A percentile compares a stretch with the other conserved stretches of the same genome.
phyloP scores from a whole-genome alignment of 2,329 filamentous ascomycete genomes.

The Tolypocladium guangdongense region DNA sequence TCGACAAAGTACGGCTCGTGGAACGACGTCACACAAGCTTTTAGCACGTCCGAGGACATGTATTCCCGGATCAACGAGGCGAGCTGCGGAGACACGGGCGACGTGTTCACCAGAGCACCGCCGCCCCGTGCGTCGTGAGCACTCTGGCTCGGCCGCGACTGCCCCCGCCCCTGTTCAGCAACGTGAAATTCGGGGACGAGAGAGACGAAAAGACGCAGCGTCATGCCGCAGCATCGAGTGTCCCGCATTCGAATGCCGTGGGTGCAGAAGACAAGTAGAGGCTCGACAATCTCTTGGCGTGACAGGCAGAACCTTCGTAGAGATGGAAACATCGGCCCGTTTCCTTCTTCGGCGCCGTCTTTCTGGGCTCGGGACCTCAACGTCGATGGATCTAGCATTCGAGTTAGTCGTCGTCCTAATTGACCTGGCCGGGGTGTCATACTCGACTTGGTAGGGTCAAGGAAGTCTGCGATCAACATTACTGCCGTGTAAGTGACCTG shows the following conservation, averaged over 20 bases:
- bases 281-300: constrained; percentile 69
- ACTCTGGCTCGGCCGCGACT: constrained; percentile 7
- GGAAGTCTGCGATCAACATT: constrained; percentile 78
- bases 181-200: constrained; percentile 76
- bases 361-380: constrained; percentile 15
- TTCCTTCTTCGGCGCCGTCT: constrained; percentile 12
- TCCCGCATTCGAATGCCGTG: constrained; percentile 86
- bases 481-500: constrained; percentile 89
- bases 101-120: constrained; percentile 21
- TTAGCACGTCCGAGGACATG: constrained; percentile 78
- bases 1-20: constrained; percentile 97
- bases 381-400: constrained; percentile 18
- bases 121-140: constrained; percentile 14
- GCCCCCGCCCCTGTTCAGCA: constrained; percentile 15
- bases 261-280: constrained; percentile 82
- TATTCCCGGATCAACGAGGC: constrained; percentile 71
- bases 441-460: constrained; percentile 65
- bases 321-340: constrained; percentile 36
- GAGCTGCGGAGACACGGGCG: constrained; percentile 40
- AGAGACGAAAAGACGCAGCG: constrained; percentile 75
- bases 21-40: constrained; percentile 79
- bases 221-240: constrained; percentile 74
- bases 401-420: not conserved
- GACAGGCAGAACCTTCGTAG: constrained; percentile 77
- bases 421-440: constrained; percentile 18